A percentile compares a stretch with the other conserved stretches of the same genome.
phyloP scores from a whole-genome alignment of 257 asterid species.

The Solanum pennellii region DNA sequence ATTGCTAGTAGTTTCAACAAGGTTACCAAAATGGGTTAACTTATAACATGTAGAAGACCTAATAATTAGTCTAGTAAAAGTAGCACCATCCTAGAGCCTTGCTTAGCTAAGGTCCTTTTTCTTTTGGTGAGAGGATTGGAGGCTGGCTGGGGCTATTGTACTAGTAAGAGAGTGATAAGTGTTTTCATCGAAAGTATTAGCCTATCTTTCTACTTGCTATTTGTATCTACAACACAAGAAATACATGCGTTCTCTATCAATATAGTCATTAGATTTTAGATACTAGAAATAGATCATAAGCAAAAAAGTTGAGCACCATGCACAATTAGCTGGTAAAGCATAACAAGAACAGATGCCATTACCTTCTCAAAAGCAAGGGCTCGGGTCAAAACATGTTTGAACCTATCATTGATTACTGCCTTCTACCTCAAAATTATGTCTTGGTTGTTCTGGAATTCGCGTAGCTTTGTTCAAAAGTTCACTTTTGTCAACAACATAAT shows the following conservation, averaged over 20 bases:
- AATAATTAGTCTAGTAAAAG: too few relatives aligned
- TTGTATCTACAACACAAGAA: background rate
- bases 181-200: too few relatives aligned
- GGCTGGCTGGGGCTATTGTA: background rate
- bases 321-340: background rate
- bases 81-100: too few relatives aligned
- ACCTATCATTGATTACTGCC: conserved; percentile 75
- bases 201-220: background rate
- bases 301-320: background rate
- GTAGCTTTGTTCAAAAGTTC: conserved; percentile 65
- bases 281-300: background rate
- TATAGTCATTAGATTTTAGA: background rate
- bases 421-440: conserved; percentile 72
- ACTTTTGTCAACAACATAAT: conserved; percentile 67
- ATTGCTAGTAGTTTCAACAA: too few relatives aligned
- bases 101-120: background rate
- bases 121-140: background rate
- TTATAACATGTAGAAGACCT: too few relatives aligned
- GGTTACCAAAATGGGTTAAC: too few relatives aligned
- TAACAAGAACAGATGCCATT: background rate
- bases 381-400: conserved; percentile 52
- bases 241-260: background rate
- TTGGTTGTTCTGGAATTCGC: conserved; percentile 59
- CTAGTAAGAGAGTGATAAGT: background rate
- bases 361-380: conserved; percentile 94